Percentiles rank a stretch among this genome's conserved stretches.
Evolutionary conservation across 2,329 filamentous ascomycete genomes (phyloP).

Genomic region (Neospermospora avenae): DNA sequence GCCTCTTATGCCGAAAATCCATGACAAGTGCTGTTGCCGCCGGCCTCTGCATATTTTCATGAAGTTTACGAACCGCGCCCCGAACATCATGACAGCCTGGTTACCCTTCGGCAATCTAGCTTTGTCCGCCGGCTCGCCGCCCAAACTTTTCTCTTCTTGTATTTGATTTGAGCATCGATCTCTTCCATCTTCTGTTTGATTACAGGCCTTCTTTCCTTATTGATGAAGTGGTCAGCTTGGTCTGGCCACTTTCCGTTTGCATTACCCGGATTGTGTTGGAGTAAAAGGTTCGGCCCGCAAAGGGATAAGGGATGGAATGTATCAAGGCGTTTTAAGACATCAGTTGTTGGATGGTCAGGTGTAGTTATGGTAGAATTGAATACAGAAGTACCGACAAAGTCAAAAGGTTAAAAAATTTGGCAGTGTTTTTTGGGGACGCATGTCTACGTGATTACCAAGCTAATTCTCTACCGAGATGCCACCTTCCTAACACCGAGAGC

Average conservation of each 20-base stretch:
- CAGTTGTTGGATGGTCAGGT: background rate
- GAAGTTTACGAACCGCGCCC: constrained; percentile 20
- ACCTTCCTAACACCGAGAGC: too few relatives aligned
- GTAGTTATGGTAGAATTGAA: constrained; percentile 1
- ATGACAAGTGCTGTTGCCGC: constrained; percentile 1
- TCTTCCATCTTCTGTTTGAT: constrained; percentile 5
- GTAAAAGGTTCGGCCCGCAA: constrained; percentile 4
- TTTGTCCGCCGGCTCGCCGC: background rate
- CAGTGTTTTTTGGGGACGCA: background rate
- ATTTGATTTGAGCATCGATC: constrained; percentile 3
- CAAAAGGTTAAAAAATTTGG: too few relatives aligned
- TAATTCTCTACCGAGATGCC: background rate
- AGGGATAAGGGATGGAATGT: constrained; percentile 7
- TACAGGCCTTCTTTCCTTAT: constrained; percentile 1
- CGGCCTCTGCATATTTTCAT: constrained; percentile 8
- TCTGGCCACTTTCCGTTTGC: constrained; percentile 8
- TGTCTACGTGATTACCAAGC: background rate
- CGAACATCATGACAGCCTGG: constrained; percentile 14
- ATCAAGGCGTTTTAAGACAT: constrained; percentile 5
- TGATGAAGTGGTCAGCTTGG: constrained; percentile 2
- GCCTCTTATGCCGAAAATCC: background rate
- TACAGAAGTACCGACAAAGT: background rate
- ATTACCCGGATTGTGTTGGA: constrained; percentile 7
- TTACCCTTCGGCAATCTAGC: background rate
- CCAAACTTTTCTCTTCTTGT: constrained; percentile 8